Conservation (phyloP, 306 rosid species). For the Quercus dentata region DNA sequence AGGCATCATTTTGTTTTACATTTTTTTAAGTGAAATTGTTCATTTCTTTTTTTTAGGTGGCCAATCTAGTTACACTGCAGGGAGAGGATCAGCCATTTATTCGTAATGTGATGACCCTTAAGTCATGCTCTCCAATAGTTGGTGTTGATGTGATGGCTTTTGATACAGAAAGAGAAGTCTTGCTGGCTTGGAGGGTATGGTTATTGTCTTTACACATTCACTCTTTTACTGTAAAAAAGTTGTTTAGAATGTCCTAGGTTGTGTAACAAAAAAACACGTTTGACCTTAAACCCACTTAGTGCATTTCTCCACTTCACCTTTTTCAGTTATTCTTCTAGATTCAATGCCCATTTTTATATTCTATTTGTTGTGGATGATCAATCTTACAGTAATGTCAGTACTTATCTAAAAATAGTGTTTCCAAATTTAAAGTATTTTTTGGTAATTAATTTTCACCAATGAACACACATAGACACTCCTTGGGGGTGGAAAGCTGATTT, state of each 20-base stretch:
- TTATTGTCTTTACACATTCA: conserved; percentile 14
- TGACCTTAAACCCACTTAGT: not conserved
- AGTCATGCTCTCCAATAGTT: conserved; percentile 90
- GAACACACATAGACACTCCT: not conserved
- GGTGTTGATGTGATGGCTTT: conserved; percentile 94
- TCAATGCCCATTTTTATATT: not conserved
- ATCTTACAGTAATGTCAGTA: not conserved
- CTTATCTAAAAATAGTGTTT: not conserved
- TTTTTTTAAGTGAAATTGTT: conserved; percentile 25
- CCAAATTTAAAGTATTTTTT: not conserved
- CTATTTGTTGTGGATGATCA: not conserved
- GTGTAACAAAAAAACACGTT: not conserved
- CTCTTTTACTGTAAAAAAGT: not conserved
- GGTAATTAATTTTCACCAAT: not conserved
- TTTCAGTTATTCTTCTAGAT: no score
- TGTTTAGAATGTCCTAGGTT: not conserved
- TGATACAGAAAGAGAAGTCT: conserved; percentile 82
- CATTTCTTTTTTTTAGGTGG: conserved; percentile 53
- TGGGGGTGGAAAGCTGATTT: not conserved
- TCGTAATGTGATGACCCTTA: conserved; percentile 92
- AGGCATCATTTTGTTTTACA: not conserved
- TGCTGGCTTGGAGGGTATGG: conserved; percentile 95
- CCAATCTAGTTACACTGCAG: conserved; percentile 90
- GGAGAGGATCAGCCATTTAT: conserved; percentile 77
- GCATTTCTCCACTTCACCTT: no score